Evolutionary conservation across 495 filamentous ascomycete genomes (phyloP), one percentile per base, ranked within the genome.

Genomic region (Penicillium manginii): DNA sequence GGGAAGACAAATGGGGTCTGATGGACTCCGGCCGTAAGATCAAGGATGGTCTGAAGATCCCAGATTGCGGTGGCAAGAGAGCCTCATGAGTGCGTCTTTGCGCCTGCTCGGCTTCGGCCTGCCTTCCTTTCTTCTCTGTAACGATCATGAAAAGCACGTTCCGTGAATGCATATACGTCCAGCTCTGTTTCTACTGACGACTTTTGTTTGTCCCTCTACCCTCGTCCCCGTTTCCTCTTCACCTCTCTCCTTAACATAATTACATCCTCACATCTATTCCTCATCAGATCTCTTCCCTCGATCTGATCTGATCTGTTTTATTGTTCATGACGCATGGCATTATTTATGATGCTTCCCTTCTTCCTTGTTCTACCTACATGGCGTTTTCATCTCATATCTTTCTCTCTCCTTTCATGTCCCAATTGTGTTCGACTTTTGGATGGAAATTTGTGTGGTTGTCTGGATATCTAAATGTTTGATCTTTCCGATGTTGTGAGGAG

Each of bases 1-100:
- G 93, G 93, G 94, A 98, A 74, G 91, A 96, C 65, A 89, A 96
- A 66, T 98, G 93, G 93, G 94, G 94, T 29, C 75, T 98, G 19
- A 87, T 98, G 85, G 91, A 96, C 71, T 81, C 90, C 2, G 85
- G 90, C 59, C 85, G 94, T 53, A 91, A 92, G 19, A 70, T 98
- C 67, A 98, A 98, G 73, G 64, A 79, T 2, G 92, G 93, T 10
- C 70, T 98, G 53, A 88, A 84, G 69, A 96, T 98, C 64, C 94
- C 94, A 21, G 87, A 91, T 65, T 98, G 93, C 64, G 89, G 83
- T 12, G 92, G 91, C 37, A 85, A 89, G 78, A 90, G 85, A 19
- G 81, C 88, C 21, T 62, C 68, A 2, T 78, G 59, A 61, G 12
- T 23, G 18, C 21, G 45, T 14, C 22, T 14, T 14, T 12, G 40